Conservation (phyloP, 2,329 filamentous ascomycete species). For the Pseudophaeomoniella oleicola region DNA sequence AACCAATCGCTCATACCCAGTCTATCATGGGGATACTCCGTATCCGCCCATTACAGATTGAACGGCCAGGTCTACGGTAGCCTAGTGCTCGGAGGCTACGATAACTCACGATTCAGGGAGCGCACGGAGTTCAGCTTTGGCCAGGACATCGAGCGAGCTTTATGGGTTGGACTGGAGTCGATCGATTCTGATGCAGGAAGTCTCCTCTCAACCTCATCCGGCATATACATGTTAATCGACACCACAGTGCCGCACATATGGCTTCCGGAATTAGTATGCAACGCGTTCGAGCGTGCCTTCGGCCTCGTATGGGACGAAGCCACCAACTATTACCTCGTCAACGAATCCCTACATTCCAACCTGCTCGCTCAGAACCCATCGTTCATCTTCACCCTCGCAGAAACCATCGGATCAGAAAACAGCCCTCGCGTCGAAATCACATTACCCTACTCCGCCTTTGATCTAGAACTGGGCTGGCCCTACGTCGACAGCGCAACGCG, state of each 20-base stretch:
- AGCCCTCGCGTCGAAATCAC: conserved; percentile 28
- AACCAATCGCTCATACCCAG: conserved; percentile 50
- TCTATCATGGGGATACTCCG: conserved; percentile 61
- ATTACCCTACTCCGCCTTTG: conserved; percentile 34
- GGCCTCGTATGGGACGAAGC: conserved; percentile 51
- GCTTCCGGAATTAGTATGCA: conserved; percentile 39
- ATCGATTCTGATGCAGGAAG: too few species aligned
- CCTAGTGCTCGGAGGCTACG: conserved; percentile 57
- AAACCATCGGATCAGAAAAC: neutral
- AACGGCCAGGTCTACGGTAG: conserved; percentile 36
- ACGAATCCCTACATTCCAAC: conserved; percentile 1
- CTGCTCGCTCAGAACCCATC: conserved; percentile 1
- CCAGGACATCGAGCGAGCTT: too few species aligned
- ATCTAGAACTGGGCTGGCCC: conserved; percentile 24
- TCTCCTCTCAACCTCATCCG: too few species aligned
- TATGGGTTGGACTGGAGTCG: too few species aligned
- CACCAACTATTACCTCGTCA: conserved; percentile 2
- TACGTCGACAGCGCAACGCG: conserved; percentile 1
- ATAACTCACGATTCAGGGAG: conserved; percentile 26
- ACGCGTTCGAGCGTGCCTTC: conserved; percentile 48
- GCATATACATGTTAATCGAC: too few species aligned
- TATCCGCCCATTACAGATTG: conserved; percentile 37
- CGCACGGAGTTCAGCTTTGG: too few species aligned
- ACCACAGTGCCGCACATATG: conserved; percentile 34
- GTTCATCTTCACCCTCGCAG: conserved; percentile 4